Percentiles rank a stretch among this genome's conserved stretches.
These are phyloP conservation scores for Mollisiaceae sp. DNA, from an alignment of 2,329 filamentous ascomycete species.

Conservation along the genomic window DNA sequence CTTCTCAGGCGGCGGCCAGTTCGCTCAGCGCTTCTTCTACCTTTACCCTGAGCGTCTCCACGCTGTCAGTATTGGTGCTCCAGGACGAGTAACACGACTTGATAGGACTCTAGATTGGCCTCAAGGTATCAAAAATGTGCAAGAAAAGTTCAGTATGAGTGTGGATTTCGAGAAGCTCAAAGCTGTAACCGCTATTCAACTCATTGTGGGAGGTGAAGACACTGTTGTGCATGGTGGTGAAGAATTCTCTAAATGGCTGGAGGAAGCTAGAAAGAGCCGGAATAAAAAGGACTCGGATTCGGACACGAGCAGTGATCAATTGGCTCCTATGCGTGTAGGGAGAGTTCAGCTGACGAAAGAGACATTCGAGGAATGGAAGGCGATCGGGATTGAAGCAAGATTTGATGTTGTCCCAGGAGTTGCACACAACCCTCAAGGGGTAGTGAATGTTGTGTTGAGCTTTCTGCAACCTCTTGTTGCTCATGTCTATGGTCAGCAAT, in stretches of 20 bases:
- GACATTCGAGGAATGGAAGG: background rate
- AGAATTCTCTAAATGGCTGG: background rate
- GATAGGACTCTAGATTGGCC: background rate
- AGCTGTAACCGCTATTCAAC: background rate
- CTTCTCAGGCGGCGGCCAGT: constrained; percentile 44
- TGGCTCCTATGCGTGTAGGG: background rate
- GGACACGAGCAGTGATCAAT: background rate
- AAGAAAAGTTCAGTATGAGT: background rate
- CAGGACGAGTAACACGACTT: constrained; percentile 30
- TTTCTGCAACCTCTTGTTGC: background rate
- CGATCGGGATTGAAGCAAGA: background rate
- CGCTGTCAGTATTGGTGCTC: constrained; percentile 42
- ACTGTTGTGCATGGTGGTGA: background rate
- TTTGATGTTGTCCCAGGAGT: constrained; percentile 1
- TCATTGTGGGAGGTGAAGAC: background rate
- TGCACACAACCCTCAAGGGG: background rate
- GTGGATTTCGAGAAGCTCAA: background rate
- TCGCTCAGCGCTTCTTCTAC: constrained; percentile 43
- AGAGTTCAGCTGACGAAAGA: background rate
- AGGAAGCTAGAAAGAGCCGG: background rate
- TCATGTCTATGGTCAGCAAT: too few species aligned
- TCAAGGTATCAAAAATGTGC: background rate
- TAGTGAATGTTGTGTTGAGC: background rate
- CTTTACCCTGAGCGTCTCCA: constrained; percentile 41
- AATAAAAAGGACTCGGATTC: background rate